Base-by-base conservation (phyloP, 352 stramenopile genomes). In the Pelagophyceae sp. region DNA sequence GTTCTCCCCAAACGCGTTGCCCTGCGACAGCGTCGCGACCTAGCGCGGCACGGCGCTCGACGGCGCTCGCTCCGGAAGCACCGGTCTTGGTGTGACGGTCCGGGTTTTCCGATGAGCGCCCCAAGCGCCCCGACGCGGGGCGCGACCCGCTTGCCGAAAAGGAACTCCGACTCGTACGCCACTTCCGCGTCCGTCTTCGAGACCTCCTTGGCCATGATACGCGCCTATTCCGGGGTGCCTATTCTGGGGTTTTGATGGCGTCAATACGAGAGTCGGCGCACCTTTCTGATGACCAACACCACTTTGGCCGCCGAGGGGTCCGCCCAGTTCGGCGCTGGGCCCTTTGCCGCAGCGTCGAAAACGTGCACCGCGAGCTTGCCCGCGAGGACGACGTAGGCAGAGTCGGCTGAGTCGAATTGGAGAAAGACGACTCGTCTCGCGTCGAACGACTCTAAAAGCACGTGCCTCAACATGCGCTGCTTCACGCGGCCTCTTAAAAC, bases 311-410 rank as follows among this genome's bases (percentile, higher is more conserved):
- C 11, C 54, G 25, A 15, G 54, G 15, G 54, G 54, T 63, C 54
- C 11, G 11, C 23, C 11, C 23, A 23, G 45, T 54, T 54, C 45
- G 11, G 11, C 45, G 11, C 45, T 11, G 23, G 11, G 45, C 45
- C 11, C 45, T 54, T 54, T 27, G 54, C 54, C 54, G 54, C 54
- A 15, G 20, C 54, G 54, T n/a, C 54, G 54, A 63, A 11, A 23
- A 67, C 58, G 61, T 71, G 61, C 29, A 71, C 61, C 29, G 61
- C 61, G 61, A 71, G 29, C 19, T 38, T 71, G 29, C 61, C 61
- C 6, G 17, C 3, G 33, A 40, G 38, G 31, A 35, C 17, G 61
- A 71, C 38, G 33, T 32, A 71, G 3, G 29, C 29, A 11, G 29
- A 20, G 61, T 71, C 61, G 19, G 61, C 61, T 2, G 6, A 3